Conservation (phyloP, 768 basidiomycete species). For the Leccinum incarnatum region DNA sequence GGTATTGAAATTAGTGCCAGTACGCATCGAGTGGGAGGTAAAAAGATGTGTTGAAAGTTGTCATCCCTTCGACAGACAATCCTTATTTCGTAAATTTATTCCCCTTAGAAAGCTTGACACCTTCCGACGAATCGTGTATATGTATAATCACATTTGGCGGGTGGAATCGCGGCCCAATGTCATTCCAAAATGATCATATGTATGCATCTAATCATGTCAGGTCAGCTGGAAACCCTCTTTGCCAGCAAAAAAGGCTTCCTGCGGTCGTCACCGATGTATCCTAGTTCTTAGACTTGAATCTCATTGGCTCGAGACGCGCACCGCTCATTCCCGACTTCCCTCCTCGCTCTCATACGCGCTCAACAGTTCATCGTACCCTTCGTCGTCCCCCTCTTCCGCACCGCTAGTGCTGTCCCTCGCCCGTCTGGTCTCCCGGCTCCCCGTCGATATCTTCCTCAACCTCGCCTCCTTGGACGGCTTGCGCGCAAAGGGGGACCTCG, state of each 20-base stretch:
- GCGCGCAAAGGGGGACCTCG: slow-evolving; percentile 26
- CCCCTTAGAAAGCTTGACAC: not conserved
- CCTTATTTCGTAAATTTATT: not conserved
- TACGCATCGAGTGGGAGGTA: too few species aligned
- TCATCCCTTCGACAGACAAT: not conserved
- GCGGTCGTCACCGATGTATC: not conserved
- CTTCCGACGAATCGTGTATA: not conserved
- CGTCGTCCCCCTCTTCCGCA: slow-evolving; percentile 76
- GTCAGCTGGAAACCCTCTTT: not conserved
- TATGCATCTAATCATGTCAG: not conserved
- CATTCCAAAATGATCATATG: not conserved
- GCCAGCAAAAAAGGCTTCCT: not conserved
- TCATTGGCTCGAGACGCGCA: not conserved
- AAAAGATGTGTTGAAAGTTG: too few species aligned
- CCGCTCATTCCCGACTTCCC: slow-evolving; percentile 30
- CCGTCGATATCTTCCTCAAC: slow-evolving; percentile 47
- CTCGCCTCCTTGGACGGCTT: slow-evolving; percentile 33
- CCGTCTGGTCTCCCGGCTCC: slow-evolving; percentile 36
- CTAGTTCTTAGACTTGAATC: too few species aligned
- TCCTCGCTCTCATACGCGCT: slow-evolving; percentile 84
- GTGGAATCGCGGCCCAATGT: not conserved
- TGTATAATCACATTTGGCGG: not conserved
- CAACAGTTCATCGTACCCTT: slow-evolving; percentile 70
- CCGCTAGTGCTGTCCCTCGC: slow-evolving; percentile 49
- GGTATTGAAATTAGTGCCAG: not conserved